phyloP scores from a whole-genome alignment of 441 rosid species.

The Pelargonium australe region DNA sequence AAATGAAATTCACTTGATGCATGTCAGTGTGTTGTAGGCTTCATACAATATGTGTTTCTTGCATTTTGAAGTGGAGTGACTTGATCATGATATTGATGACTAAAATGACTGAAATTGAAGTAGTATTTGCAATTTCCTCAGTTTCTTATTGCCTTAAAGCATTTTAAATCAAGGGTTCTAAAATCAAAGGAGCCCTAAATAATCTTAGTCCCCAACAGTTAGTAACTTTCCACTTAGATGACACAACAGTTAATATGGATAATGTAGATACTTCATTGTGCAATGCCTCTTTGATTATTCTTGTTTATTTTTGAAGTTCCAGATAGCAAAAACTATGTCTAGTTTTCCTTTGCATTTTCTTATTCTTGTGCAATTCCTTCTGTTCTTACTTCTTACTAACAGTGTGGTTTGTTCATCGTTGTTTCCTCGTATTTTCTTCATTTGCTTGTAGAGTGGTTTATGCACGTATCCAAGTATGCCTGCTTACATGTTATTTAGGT shows the following conservation, averaged over 20 bases:
- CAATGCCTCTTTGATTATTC: no score
- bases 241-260: no score
- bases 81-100: neutral
- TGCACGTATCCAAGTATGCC: neutral
- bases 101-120: constrained; percentile 3
- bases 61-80: neutral
- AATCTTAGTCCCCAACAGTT: no score
- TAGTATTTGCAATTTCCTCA: neutral
- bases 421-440: neutral
- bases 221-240: no score
- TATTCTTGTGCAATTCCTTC: no score
- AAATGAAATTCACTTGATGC: neutral
- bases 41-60: constrained; percentile 1
- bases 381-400: neutral
- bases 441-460: neutral
- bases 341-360: no score
- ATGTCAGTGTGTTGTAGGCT: neutral
- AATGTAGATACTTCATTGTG: no score
- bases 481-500: neutral
- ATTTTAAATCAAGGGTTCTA: no score
- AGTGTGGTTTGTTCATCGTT: neutral
- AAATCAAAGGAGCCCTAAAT: no score
- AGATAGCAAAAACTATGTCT: no score
- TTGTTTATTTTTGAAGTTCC: no score
- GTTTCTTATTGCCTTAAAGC: neutral